These are phyloP conservation scores for Hibiscus trionum DNA, from an alignment of 345 rosid species.

Conservation along the genomic window DNA sequence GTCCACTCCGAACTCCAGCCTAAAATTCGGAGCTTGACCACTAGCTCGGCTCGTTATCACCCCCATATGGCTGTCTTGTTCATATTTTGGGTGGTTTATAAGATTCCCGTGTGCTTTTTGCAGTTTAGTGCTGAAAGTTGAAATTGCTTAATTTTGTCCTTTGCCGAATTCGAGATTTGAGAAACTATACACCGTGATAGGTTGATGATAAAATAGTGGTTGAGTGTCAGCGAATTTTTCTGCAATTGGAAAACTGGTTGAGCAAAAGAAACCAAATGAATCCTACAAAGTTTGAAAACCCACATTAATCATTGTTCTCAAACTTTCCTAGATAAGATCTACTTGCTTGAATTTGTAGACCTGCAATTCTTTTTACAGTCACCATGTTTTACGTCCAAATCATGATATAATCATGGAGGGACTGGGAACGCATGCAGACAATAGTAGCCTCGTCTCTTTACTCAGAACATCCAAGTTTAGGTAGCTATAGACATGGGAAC, in stretches of 20 bases:
- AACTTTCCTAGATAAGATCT: not conserved
- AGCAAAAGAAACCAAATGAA: not conserved
- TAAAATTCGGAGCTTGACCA: too few species aligned
- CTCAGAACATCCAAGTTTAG: too few species aligned
- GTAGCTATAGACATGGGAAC: too few species aligned
- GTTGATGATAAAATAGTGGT: not conserved
- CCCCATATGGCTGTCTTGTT: constrained; percentile 8
- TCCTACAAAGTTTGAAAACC: not conserved
- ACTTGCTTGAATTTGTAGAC: not conserved
- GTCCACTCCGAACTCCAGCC: too few species aligned
- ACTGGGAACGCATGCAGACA: too few species aligned
- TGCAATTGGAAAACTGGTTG: not conserved
- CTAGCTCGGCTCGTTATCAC: too few species aligned
- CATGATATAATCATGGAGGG: not conserved
- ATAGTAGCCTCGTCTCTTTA: not conserved
- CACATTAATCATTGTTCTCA: not conserved
- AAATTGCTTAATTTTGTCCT: constrained; percentile 4
- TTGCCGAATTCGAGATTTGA: constrained; percentile 2
- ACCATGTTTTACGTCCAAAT: not conserved
- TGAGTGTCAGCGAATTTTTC: not conserved
- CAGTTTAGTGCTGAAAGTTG: constrained; percentile 7
- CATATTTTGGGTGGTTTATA: not conserved
- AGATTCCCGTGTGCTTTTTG: constrained; percentile 8
- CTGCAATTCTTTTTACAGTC: not conserved
- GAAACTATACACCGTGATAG: not conserved